Evolutionary conservation across 768 basidiomycete genomes (phyloP), one percentile per base, ranked within the genome.

Genomic region (Daedaleopsis sinensis): DNA sequence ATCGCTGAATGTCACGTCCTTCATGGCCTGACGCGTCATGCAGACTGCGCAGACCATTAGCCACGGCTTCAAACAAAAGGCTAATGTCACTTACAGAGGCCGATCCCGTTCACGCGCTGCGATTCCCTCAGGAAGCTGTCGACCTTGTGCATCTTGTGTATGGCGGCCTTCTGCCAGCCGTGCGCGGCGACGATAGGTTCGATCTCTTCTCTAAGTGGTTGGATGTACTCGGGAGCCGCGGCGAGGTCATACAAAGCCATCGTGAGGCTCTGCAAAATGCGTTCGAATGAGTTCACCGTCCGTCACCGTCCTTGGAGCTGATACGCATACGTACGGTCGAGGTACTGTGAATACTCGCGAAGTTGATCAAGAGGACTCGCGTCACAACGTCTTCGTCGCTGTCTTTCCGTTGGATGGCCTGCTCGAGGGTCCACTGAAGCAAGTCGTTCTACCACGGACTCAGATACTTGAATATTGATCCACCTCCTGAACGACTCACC

Each of bases 1-100:
- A 64, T 83, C 75, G 3, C 78, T 79, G 55, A 84, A 77, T 1
- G 74, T 77, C 65, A 76, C 77, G 46, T 79, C 77, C 54, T 75
- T 69, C 23, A 76, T 50, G 3, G 72, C 73, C 58, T 72, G 70
- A 5, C 80, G 75, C 18, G 65, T 57, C 42, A 79, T 61, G 11
- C 35, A n/a, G 21, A 27, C 47, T 49, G 46, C 12, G 19, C 13
- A 18, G 21, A n/a, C 10, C 1, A 21, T 38, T 13, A 68, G 73
- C 74, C 38, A 15, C 24, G 38, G 27, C 19, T 12, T 11, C 10
- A 11, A 18, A 12, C n/a, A 57, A 11, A 32, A 32, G 47, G 13
- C 13, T 21, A 5, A 19, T 12, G 7, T 7, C 23, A 58, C 67
- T 51, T 42, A 72, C 71, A 15, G n/a, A 23, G 13, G 19, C 38